Evolutionary conservation across 2,329 filamentous ascomycete species (phyloP).

Genomic region (Colletotrichum spinosum): DNA sequence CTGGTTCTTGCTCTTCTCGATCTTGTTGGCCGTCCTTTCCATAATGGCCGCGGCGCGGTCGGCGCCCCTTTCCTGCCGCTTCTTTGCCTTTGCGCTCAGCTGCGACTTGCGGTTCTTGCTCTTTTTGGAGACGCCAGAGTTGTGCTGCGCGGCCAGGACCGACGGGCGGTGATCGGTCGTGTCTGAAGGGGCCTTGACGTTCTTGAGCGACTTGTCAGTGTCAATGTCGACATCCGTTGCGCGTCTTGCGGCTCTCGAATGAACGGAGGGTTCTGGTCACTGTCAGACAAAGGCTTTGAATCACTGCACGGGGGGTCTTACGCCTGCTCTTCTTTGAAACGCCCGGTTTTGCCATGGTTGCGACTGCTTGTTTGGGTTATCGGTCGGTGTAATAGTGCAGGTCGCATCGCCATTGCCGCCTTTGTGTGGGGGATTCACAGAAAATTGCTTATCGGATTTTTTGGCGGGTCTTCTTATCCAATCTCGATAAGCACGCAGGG

Average conservation of each 20-base stretch:
- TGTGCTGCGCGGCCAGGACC: constrained; percentile 76
- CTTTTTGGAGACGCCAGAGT: constrained; percentile 77
- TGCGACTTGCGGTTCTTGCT: constrained; percentile 67
- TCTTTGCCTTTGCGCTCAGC: constrained; percentile 65
- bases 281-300: constrained; percentile 25
- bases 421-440: constrained; percentile 28
- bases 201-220: constrained; percentile 78
- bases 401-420: neutral
- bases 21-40: constrained; percentile 68
- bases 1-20: constrained; percentile 65
- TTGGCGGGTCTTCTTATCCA: constrained; percentile 11
- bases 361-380: constrained; percentile 17
- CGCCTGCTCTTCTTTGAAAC: constrained; percentile 47
- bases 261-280: constrained; percentile 68
- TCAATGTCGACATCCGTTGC: constrained; percentile 77
- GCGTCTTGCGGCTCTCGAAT: constrained; percentile 80
- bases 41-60: constrained; percentile 70
- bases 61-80: constrained; percentile 67
- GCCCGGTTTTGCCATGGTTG: constrained; percentile 38
- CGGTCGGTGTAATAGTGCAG: constrained; percentile 9
- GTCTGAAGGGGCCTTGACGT: constrained; percentile 62
- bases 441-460: constrained; percentile 38
- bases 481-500: constrained; percentile 28
- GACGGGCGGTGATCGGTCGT: constrained; percentile 67
- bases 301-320: neutral